Base-by-base conservation (phyloP, 108 stramenopile genomes). In the Pelagomonas calceolata region DNA sequence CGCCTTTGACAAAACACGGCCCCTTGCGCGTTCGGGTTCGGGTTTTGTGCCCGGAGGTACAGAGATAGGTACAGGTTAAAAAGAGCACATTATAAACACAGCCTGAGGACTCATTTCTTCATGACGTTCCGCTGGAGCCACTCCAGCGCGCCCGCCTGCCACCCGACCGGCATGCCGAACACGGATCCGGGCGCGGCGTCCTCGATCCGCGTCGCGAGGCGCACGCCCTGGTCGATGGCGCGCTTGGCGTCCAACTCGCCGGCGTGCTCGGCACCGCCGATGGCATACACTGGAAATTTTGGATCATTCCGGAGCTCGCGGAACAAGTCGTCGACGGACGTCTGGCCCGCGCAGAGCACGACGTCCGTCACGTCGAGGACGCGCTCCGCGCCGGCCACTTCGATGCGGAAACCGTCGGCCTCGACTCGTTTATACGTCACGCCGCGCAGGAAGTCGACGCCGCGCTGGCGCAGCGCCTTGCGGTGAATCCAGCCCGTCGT, bases 401-500 rank as follows among this genome's bases (percentile, higher is more conserved):
- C 78, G 64, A 96, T 85, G 74, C 93, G 92, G 68, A 98, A 82
- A 0, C 94, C 97, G 66, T 93, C 81, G 63, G 90, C 89, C 71
- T 95, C 94, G 63, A 98, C 85, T 76, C 81, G 79, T 36, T 91
- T 88, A 74, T 98, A 98, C 14, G 84, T 80, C 14, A 87, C 91
- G 39, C 87, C 87, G 43, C 76, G 70, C 12, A 98, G 74, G 88
- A 93, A 93, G 70, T 91, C 83, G 31, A 96, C 95, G 21, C 87
- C 87, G 32, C 89, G 84, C 45, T 91, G 87, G 33, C 81, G 84
- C 66, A 98, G 84, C 30, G 90, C 85, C 4, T 92, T 85, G 18
- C 95, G 89, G 80, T 98, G 95, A 70, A 98, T 95, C 97, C 97
- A 98, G 21, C 97, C 97, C 14, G 97, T 96, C 4, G 97, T 98